Conservation (phyloP, 306 rosid genomes). For the Castanea mollissima region DNA sequence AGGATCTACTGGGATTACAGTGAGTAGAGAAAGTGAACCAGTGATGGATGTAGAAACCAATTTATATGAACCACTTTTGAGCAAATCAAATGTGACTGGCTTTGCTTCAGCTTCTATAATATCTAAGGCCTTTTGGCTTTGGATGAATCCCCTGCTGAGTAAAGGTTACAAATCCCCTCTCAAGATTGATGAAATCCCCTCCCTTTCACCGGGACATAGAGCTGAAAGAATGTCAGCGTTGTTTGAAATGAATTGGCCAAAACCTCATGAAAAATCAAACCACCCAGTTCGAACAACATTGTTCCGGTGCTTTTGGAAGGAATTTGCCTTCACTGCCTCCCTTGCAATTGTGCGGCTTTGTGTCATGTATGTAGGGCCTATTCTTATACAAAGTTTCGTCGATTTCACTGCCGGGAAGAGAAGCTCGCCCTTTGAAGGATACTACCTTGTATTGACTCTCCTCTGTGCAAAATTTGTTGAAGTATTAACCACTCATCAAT, state of each 20-base stretch:
- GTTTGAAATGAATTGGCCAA: conserved; percentile 84
- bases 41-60: conserved; percentile 28
- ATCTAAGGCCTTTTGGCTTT: conserved; percentile 78
- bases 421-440: conserved; percentile 77
- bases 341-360: conserved; percentile 65
- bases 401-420: conserved; percentile 78
- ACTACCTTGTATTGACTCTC: conserved; percentile 71
- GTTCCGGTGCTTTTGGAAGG: conserved; percentile 80
- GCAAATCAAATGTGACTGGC: conserved; percentile 47
- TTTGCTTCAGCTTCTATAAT: conserved; percentile 78
- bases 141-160: conserved; percentile 86
- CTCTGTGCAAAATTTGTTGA: conserved; percentile 66
- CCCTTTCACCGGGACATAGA: conserved; percentile 65
- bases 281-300: conserved; percentile 78
- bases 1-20: conserved; percentile 64
- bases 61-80: conserved; percentile 21
- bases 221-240: conserved; percentile 67
- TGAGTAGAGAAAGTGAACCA: conserved; percentile 22
- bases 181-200: conserved; percentile 63
- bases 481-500: conserved; percentile 72
- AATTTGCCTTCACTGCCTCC: conserved; percentile 62
- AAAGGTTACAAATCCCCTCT: conserved; percentile 73
- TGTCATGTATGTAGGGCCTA: conserved; percentile 81
- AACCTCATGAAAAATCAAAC: conserved; percentile 50
- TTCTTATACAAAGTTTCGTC: conserved; percentile 69